These are phyloP conservation scores for Allomyces macrogynus DNA, from an alignment of 192 early-diverging fungal genomes.

Conservation along the genomic window DNA sequence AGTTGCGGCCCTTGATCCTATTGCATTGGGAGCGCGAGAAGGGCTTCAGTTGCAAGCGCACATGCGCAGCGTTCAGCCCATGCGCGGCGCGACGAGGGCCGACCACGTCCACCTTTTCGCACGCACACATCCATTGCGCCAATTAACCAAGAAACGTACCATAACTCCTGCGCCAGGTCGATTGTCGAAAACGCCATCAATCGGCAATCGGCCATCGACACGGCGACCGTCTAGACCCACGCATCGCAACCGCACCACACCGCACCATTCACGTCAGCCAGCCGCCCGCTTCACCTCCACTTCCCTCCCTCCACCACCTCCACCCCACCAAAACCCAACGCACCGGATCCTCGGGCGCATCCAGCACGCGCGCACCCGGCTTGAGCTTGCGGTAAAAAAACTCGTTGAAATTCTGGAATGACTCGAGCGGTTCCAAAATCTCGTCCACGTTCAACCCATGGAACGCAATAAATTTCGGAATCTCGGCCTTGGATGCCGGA, in stretches of 20 bases:
- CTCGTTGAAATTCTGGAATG: slow-evolving; percentile 58
- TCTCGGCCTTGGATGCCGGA: slow-evolving; percentile 37
- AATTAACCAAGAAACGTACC: slow-evolving; percentile 4
- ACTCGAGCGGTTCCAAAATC: slow-evolving; percentile 41
- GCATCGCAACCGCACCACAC: no score
- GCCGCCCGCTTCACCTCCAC: no score
- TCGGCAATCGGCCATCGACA: slow-evolving; percentile 57
- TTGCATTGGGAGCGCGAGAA: not conserved
- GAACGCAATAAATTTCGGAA: slow-evolving; percentile 48
- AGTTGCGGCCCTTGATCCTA: slow-evolving; percentile 53
- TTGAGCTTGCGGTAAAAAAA: slow-evolving; percentile 71
- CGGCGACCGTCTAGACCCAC: slow-evolving; percentile 17
- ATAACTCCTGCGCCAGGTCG: slow-evolving; percentile 39
- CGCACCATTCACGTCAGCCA: no score
- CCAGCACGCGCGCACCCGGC: slow-evolving; percentile 25
- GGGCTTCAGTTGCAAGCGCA: not conserved
- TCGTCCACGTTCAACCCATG: slow-evolving; percentile 45
- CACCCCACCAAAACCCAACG: no score
- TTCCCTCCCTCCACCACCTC: no score
- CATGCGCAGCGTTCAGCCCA: no score
- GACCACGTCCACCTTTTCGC: no score
- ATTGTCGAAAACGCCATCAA: slow-evolving; percentile 44
- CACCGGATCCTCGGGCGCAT: slow-evolving; percentile 6
- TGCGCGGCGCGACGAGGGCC: no score
- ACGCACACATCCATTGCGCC: no score